Conservation (phyloP, 129 eudicot genomes). For the Arctium minus region DNA sequence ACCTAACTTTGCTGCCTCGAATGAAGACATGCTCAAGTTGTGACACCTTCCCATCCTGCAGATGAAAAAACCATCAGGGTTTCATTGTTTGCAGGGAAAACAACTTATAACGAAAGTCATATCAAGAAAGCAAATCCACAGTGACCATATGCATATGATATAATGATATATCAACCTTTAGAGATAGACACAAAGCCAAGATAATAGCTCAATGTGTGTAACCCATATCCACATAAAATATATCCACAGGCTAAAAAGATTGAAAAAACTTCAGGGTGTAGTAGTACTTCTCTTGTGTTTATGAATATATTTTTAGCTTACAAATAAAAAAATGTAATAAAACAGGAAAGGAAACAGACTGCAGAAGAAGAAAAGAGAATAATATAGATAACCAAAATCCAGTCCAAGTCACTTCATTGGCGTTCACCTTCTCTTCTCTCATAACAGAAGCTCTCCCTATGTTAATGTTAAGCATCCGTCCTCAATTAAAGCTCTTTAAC, state of each 20-base stretch:
- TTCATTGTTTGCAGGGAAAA: neutral
- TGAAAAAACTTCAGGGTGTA: neutral
- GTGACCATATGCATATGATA: too few species aligned
- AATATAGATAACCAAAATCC: too few species aligned
- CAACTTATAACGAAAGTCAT: neutral
- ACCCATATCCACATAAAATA: too few species aligned
- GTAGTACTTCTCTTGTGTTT: neutral
- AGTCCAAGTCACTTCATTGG: too few species aligned
- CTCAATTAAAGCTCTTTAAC: too few species aligned
- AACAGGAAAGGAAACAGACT: neutral
- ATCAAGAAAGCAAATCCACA: neutral
- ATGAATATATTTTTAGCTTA: too few species aligned
- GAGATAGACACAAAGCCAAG: too few species aligned
- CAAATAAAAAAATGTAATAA: neutral
- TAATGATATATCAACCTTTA: too few species aligned
- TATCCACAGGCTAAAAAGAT: neutral
- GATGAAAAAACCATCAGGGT: neutral
- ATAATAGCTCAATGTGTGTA: too few species aligned
- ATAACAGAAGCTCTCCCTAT: too few species aligned
- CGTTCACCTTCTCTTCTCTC: too few species aligned
- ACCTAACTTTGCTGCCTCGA: slow-evolving; percentile 96
- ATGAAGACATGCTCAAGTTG: slow-evolving; percentile 94
- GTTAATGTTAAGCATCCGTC: too few species aligned
- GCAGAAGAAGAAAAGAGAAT: neutral
- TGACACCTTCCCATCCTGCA: slow-evolving; percentile 87